Evolutionary conservation across 331 rosid genomes (phyloP), one percentile per base, ranked within the genome.

Genomic region (Malus hybrid): DNA sequence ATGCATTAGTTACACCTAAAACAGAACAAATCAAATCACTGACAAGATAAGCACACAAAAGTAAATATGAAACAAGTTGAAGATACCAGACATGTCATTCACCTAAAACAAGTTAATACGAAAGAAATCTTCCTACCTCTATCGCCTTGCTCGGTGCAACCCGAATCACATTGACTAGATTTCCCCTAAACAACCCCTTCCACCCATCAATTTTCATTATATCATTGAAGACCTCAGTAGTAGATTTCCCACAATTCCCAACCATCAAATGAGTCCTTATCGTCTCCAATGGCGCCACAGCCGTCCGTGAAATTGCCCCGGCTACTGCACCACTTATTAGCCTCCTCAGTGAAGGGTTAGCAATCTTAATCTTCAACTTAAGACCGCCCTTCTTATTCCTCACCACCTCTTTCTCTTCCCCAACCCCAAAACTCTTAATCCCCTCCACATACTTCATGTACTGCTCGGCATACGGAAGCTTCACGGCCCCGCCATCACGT

Each of bases 111-210:
- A 52, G 16, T 60, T 24, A 29, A 60, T 24, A 22, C 4, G 34
- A 9, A 16, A 76, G 29, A 48, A 63, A 34, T 48, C 14, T 24
- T 36, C 24, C 69, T 88, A 95, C 99, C 98, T 95, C 99, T 24
- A 95, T 92, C 60, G 99, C 99, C 86, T 95, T 95, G 82, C 98
- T 95, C 22, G 99, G 99, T 0, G 99, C 99, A 80, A 95, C 99
- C 61, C 99, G 92, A 80, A 95, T 90, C 44, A 95, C 96, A 82
- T 95, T 95, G 79, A 92, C 97, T 9, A 95, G 67, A 82, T 95
- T 95, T 28, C 99, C 99, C 83, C 97, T 86, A 77, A 95, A 95
- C 85, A 95, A 80, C 11, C 99, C 99, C 74, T 86, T 90, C 99
- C 99, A 95, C 2, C 99, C 99, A 85, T 95, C 99, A 69, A 77